phyloP scores from a whole-genome alignment of 2,329 filamentous ascomycete genomes.

The Zasmidium cellare region DNA sequence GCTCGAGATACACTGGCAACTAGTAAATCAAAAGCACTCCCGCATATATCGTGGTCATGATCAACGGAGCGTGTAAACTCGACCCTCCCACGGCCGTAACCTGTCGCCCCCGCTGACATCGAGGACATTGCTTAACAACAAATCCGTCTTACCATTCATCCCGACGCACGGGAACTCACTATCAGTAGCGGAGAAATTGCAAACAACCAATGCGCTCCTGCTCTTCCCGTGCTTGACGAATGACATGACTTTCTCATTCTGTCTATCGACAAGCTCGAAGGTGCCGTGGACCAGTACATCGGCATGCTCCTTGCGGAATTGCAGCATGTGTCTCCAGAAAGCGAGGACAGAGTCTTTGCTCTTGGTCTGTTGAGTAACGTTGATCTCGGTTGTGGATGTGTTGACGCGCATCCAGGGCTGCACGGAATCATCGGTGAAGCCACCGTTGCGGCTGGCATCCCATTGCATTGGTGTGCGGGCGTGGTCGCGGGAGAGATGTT shows the following conservation, averaged over 20 bases:
- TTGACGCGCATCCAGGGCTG: conserved; percentile 21
- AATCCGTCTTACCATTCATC: not conserved
- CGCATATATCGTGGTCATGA: not conserved
- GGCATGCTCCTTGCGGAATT: conserved; percentile 18
- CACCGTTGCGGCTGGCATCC: conserved; percentile 55
- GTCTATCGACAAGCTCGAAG: conserved; percentile 20
- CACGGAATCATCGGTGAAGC: conserved; percentile 52
- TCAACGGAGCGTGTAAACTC: conserved; percentile 5
- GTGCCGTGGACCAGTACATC: conserved; percentile 26
- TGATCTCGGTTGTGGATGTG: conserved; percentile 3
- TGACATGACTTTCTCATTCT: conserved; percentile 18
- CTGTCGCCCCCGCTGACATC: not conserved
- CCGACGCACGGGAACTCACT: not conserved
- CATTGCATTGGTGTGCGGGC: conserved; percentile 68
- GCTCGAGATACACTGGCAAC: too few species aligned
- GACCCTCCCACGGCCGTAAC: conserved; percentile 13
- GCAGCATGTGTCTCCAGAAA: conserved; percentile 54
- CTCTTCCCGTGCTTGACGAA: conserved; percentile 10
- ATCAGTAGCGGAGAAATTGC: conserved; percentile 7
- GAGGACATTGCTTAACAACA: conserved; percentile 9
- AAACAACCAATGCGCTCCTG: conserved; percentile 5
- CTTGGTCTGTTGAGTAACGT: conserved; percentile 45
- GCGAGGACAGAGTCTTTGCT: conserved; percentile 52
- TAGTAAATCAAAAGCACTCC: too few species aligned
- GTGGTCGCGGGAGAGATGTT: conserved; percentile 35